Base-by-base conservation (phyloP, 495 filamentous ascomycete species). In the Hyaloscypha variabilis region DNA sequence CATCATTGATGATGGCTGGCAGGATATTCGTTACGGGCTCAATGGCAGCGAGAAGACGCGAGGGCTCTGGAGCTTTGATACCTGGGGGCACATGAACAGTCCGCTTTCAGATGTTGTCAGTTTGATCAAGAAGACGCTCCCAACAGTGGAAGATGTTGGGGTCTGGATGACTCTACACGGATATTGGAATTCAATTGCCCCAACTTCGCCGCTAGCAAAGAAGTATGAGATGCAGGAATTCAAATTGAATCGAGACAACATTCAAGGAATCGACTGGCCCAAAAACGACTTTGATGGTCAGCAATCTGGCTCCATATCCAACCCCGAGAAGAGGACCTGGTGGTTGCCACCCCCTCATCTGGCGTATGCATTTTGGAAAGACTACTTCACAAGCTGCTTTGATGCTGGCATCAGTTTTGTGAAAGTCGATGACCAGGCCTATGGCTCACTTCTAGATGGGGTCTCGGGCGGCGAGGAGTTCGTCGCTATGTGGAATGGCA, bases 1-100 rank as follows among this genome's bases (percentile, higher is more conserved):
- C 62, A 64, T 64, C 62, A 64, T 64, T 19, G 62, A 64, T 57
- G 62, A 64, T 49, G 62, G 50, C 30, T 64, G 62, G 62, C 62
- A 64, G 36, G 62, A 64, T 30, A 56, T 64, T 57, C 62, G 62
- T 19, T 55, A 62, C 23, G 59, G 59, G 10, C 26, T 62, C 23
- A 62, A 62, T 52, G 59, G 59, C 28, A 26, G 14, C 23, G 59
- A 62, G n/a, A 62, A 62, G 42, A 19, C 59, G 4, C 62, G 52
- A 8, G 62, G 50, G 4, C 28, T 64, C 19, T 64, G 62, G 62
- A 34, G 52, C 23, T 64, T 64, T 34, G 62, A 30, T n/a, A 56
- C 62, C 8, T 64, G 52, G 28, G 62, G 57, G 14, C 8, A 28
- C 31, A 56, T 64, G 62, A 56, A 34, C 25, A 34, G 36, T 24